Conservation (phyloP, 1,139 yeast species). For the Saccharomycopsis phalli region DNA sequence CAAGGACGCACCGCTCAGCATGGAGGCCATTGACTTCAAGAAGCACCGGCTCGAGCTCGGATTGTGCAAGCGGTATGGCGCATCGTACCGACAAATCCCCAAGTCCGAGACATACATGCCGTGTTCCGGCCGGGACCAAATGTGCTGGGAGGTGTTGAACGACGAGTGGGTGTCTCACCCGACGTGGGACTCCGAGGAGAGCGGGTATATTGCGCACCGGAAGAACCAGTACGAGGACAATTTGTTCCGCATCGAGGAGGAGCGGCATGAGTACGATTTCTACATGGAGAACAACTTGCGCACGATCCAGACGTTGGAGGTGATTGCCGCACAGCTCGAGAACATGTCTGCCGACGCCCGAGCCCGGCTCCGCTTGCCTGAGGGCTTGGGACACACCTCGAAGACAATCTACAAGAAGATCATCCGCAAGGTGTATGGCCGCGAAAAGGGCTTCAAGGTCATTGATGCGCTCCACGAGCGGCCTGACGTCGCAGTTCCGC, state of each 20-base stretch:
- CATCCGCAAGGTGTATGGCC: constrained; percentile 71
- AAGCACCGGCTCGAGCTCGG: constrained; percentile 79
- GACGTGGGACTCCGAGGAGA: constrained; percentile 98
- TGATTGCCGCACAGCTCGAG: constrained; percentile 89
- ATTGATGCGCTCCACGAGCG: constrained; percentile 92
- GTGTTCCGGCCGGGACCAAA: constrained; percentile 95
- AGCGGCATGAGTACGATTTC: constrained; percentile 92
- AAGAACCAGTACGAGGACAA: constrained; percentile 97
- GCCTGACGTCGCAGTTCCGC: constrained; percentile 92
- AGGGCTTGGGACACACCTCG: constrained; percentile 88
- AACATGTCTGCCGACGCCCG: constrained; percentile 90
- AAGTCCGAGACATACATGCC: constrained; percentile 96
- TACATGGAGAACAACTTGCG: constrained; percentile 92
- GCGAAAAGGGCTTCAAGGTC: constrained; percentile 91
- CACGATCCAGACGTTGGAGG: constrained; percentile 90
- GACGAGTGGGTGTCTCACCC: constrained; percentile 99
- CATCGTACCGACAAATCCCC: constrained; percentile 87
- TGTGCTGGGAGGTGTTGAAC: constrained; percentile 98
- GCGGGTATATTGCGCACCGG: constrained; percentile 95
- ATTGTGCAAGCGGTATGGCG: constrained; percentile 43
- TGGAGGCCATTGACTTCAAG: constrained; percentile 75
- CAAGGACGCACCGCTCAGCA: constrained; percentile 65
- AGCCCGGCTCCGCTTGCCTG: constrained; percentile 76
- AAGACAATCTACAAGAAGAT: constrained; percentile 88
- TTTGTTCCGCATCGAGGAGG: constrained; percentile 90